phyloP scores from a whole-genome alignment of 1,284 basidiomycete species.

The Moniliella sp. region DNA sequence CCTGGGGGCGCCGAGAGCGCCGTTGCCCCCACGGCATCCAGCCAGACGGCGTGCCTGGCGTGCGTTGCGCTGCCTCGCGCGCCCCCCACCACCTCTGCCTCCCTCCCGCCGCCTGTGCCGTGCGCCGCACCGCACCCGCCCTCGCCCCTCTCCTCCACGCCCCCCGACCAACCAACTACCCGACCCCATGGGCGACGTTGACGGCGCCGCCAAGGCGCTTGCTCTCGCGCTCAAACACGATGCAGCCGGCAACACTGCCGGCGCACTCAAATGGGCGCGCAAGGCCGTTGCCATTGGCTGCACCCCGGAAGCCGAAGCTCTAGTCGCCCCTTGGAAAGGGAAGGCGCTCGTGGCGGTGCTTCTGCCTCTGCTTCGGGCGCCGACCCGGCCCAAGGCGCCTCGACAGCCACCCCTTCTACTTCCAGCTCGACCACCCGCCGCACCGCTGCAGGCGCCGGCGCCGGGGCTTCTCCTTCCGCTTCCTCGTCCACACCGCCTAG shows the following conservation, averaged over 20 bases:
- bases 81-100: too few relatives aligned
- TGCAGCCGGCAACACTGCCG: constrained; percentile 14
- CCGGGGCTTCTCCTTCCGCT: constrained; percentile 42
- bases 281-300: constrained; percentile 68
- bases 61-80: too few relatives aligned
- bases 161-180: too few relatives aligned
- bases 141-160: too few relatives aligned
- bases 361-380: too few relatives aligned
- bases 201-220: constrained; percentile 26
- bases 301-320: constrained; percentile 52
- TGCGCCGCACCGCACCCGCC: too few relatives aligned
- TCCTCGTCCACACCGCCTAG: constrained; percentile 33
- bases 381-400: not conserved
- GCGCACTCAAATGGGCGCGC: constrained; percentile 65
- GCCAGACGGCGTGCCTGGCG: too few relatives aligned
- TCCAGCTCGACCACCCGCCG: constrained; percentile 32
- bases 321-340: constrained; percentile 44
- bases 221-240: constrained; percentile 26
- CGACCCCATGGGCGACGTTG: constrained; percentile 1
- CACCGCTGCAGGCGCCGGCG: constrained; percentile 35
- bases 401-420: constrained; percentile 5
- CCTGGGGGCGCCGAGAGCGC: too few relatives aligned
- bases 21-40: too few relatives aligned
- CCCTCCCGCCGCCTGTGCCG: too few relatives aligned
- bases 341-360: not conserved